Conservation (phyloP, 2,329 filamentous ascomycete species). For the Thielaviopsis euricoi region DNA sequence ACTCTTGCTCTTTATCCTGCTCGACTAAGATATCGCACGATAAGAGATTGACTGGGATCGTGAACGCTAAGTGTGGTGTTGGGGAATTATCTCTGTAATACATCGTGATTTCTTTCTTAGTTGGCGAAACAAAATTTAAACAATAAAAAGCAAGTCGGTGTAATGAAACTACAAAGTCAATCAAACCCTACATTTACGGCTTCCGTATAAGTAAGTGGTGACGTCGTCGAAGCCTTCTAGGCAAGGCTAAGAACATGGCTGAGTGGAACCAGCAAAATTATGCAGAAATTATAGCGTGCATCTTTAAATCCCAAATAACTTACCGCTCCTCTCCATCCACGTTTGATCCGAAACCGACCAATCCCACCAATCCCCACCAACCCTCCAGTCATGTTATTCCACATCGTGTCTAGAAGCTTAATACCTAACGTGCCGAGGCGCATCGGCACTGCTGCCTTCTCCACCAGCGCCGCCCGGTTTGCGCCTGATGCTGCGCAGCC, state of each 20-base stretch:
- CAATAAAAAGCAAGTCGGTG: no score
- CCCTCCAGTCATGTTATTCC: neutral
- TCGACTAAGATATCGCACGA: no score
- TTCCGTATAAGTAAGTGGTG: no score
- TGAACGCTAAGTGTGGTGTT: no score
- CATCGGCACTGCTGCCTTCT: constrained; percentile 26
- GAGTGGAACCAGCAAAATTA: neutral
- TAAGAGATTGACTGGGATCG: no score
- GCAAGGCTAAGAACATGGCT: neutral
- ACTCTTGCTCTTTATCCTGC: no score
- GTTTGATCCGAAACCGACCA: no score
- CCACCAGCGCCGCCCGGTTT: constrained; percentile 33
- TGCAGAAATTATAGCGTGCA: neutral
- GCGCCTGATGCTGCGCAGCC: constrained; percentile 20
- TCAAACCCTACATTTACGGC: no score
- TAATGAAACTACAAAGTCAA: no score
- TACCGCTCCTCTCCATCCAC: neutral
- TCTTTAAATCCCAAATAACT: neutral
- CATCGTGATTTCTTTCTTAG: no score
- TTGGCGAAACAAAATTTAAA: no score
- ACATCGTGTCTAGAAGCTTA: neutral
- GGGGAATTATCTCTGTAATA: no score
- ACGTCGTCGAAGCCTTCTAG: neutral
- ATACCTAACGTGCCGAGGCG: neutral
- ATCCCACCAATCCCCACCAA: neutral